A percentile compares a stretch with the other conserved stretches of the same genome.
phyloP scores from a whole-genome alignment of 1,284 basidiomycete species.

The Trichosporon sp. region DNA sequence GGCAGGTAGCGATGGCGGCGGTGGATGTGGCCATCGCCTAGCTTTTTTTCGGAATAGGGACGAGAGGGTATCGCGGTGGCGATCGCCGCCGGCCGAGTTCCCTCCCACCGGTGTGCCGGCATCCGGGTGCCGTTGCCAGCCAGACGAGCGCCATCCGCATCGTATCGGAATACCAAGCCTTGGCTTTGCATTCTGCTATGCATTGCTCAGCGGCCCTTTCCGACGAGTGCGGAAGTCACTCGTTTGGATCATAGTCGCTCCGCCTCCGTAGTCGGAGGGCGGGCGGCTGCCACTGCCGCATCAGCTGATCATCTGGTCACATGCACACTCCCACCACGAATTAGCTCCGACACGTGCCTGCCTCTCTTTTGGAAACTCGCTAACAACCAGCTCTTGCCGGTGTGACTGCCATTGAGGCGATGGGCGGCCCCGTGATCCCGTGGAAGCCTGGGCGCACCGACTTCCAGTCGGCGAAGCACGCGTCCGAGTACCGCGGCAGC shows the following conservation, averaged over 20 bases:
- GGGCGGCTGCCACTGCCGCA: background rate
- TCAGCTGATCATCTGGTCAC: background rate
- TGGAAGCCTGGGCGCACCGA: constrained; percentile 53
- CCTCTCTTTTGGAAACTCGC: background rate
- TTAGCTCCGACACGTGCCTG: background rate
- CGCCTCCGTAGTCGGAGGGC: too few species aligned
- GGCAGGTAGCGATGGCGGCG: too few species aligned
- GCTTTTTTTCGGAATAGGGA: background rate
- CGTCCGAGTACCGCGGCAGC: constrained; percentile 44
- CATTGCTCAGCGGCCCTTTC: background rate
- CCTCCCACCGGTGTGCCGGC: background rate
- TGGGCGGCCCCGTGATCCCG: constrained; percentile 51
- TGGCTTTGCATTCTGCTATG: background rate
- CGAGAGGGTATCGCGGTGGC: too few species aligned
- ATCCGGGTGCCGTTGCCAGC: too few species aligned
- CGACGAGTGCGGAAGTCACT: background rate
- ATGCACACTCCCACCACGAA: background rate
- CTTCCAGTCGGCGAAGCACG: constrained; percentile 46
- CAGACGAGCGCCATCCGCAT: too few species aligned
- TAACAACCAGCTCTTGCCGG: constrained; percentile 45
- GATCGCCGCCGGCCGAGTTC: background rate
- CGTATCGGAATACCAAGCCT: background rate
- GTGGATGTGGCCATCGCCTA: background rate
- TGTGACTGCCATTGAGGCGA: constrained; percentile 51
- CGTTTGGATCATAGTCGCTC: background rate